Conservation (phyloP, 331 rosid species). For the Prunus yedoensis region DNA sequence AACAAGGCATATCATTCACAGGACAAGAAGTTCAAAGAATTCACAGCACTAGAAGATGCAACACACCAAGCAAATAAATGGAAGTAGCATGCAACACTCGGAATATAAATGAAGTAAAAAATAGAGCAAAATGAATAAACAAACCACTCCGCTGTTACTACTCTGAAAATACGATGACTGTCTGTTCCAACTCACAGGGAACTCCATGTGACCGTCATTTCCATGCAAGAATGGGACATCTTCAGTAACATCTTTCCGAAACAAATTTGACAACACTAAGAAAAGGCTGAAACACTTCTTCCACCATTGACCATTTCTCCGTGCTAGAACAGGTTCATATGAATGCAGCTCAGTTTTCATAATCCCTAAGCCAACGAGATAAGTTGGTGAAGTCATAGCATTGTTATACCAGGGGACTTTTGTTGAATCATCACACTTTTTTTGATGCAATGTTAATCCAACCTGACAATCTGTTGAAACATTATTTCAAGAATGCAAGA, state of each 20-base stretch:
- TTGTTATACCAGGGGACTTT: slow-evolving; percentile 43
- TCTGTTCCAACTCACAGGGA: slow-evolving; percentile 60
- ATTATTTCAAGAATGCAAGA: slow-evolving; percentile 21
- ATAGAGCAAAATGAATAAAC: slow-evolving; percentile 42
- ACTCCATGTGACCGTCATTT: slow-evolving; percentile 66
- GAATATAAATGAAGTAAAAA: background rate
- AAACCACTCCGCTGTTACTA: slow-evolving; percentile 71
- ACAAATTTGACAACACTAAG: slow-evolving; percentile 57
- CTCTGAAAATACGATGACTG: slow-evolving; percentile 67
- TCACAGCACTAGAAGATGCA: slow-evolving; percentile 22
- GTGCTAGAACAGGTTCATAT: slow-evolving; percentile 47
- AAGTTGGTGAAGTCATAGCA: slow-evolving; percentile 55
- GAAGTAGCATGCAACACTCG: background rate
- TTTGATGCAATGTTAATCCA: slow-evolving; percentile 34
- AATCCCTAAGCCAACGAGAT: slow-evolving; percentile 70
- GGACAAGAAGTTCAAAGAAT: background rate
- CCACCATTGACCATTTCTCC: slow-evolving; percentile 60
- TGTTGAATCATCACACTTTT: slow-evolving; percentile 38
- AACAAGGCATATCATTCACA: background rate
- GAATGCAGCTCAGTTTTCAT: slow-evolving; percentile 58
- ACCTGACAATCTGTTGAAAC: slow-evolving; percentile 49
- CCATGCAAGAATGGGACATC: slow-evolving; percentile 47
- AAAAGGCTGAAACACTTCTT: slow-evolving; percentile 72
- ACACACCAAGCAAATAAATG: slow-evolving; percentile 19
- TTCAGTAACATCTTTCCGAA: slow-evolving; percentile 48